phyloP scores from a whole-genome alignment of 345 rosid genomes.

The Rhodamnia rubescens region DNA sequence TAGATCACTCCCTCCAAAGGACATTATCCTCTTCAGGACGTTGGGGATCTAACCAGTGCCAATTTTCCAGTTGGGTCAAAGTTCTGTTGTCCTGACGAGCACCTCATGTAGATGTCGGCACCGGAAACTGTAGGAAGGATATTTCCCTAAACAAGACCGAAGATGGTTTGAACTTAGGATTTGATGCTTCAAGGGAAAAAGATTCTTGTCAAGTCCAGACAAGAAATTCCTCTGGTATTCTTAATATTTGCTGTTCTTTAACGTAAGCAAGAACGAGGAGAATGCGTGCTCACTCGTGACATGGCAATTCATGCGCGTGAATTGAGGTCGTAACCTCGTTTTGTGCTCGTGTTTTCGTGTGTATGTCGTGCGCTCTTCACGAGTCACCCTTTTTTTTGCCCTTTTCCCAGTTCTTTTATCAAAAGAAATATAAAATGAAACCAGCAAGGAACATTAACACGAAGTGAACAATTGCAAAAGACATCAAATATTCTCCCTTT shows the following conservation, averaged over 20 bases:
- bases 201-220: neutral
- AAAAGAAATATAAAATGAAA: neutral
- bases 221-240: neutral
- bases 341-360: neutral
- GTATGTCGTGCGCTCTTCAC: neutral
- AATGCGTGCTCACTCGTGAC: neutral
- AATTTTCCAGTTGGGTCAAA: neutral
- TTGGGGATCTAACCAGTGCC: neutral
- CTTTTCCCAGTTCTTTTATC: neutral
- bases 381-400: neutral
- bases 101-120: neutral
- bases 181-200: neutral
- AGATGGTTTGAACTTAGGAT: neutral
- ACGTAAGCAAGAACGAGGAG: neutral
- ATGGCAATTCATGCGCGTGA: neutral
- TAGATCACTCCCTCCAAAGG: neutral
- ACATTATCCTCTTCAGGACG: neutral
- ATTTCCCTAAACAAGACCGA: neutral
- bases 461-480: neutral
- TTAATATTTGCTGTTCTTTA: neutral
- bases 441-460: neutral
- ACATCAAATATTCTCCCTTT: neutral
- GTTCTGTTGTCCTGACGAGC: neutral
- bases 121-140: neutral
- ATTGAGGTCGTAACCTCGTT: neutral